phyloP scores from a whole-genome alignment of 2,329 filamentous ascomycete species.

The Celoporthe dispersa region DNA sequence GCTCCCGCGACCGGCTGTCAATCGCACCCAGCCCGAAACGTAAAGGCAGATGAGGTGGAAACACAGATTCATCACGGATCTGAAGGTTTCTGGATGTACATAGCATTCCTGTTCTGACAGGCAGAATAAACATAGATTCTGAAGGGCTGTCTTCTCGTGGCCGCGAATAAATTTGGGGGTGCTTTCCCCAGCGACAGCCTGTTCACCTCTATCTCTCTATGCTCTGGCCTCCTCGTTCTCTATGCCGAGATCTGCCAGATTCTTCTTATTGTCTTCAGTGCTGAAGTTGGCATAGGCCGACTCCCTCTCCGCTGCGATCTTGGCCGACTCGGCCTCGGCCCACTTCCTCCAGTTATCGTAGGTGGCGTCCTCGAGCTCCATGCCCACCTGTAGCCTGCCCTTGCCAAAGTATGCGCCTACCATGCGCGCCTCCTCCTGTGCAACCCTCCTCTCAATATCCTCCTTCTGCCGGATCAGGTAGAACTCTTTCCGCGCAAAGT shows the following conservation, averaged over 20 bases:
- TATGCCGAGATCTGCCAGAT: slow-evolving; percentile 29
- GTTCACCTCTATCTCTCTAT: neutral
- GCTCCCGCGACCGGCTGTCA: neutral
- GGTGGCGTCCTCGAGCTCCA: slow-evolving; percentile 78
- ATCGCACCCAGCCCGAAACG: neutral
- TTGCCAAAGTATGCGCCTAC: slow-evolving; percentile 90
- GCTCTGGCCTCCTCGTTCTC: slow-evolving; percentile 22
- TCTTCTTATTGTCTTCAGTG: slow-evolving; percentile 39
- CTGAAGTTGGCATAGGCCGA: slow-evolving; percentile 51
- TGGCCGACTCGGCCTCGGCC: slow-evolving; percentile 60
- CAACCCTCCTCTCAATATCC: slow-evolving; percentile 81
- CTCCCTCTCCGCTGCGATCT: slow-evolving; percentile 45
- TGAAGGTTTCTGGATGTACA: neutral
- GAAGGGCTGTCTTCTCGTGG: neutral
- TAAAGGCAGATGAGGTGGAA: neutral
- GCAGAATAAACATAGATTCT: neutral
- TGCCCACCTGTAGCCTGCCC: slow-evolving; percentile 73
- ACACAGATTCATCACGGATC: neutral
- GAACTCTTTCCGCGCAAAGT: slow-evolving; percentile 85
- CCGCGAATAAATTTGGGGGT: neutral
- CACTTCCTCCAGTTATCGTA: slow-evolving; percentile 87
- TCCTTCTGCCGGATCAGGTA: slow-evolving; percentile 82
- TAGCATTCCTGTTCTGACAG: neutral
- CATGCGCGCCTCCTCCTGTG: slow-evolving; percentile 83
- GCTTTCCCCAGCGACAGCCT: neutral